Percentiles rank a stretch among this genome's conserved stretches.
phyloP scores from a whole-genome alignment of 2,329 filamentous ascomycete species.

The Aspergillus alliaceus region DNA sequence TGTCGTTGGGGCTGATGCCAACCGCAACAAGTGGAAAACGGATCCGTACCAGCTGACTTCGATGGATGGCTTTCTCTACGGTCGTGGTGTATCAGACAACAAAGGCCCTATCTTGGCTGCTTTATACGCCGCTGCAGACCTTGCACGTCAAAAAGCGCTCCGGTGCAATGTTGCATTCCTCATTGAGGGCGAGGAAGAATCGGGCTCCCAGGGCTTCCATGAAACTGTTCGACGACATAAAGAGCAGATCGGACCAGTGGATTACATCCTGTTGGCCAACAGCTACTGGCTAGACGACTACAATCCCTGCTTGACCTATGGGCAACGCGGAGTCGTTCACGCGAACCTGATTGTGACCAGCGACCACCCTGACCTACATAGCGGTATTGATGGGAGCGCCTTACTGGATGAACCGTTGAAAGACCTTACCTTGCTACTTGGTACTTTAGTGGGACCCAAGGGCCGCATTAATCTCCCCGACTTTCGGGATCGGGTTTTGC shows the following conservation, averaged over 20 bases:
- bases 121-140: conserved; percentile 86
- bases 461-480: conserved; percentile 82
- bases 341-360: conserved; percentile 88
- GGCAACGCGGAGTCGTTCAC: conserved; percentile 88
- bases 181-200: conserved; percentile 96
- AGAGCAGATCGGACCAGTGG: conserved; percentile 79
- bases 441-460: conserved; percentile 75
- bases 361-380: conserved; percentile 83
- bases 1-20: conserved; percentile 85
- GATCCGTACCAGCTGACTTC: conserved; percentile 91
- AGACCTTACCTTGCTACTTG: conserved; percentile 80
- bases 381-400: conserved; percentile 91
- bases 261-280: conserved; percentile 94
- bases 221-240: conserved; percentile 79
- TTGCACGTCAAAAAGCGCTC: conserved; percentile 79
- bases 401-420: conserved; percentile 89
- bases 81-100: conserved; percentile 95
- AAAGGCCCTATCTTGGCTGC: conserved; percentile 95
- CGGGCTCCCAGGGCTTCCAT: conserved; percentile 86
- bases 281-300: conserved; percentile 98
- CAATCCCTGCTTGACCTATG: conserved; percentile 92
- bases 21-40: conserved; percentile 76
- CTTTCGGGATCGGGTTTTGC: conserved; percentile 83
- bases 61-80: conserved; percentile 89
- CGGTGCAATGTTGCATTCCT: conserved; percentile 89